Evolutionary conservation across 2,329 filamentous ascomycete genomes (phyloP).

Genomic region (Colletotrichum orbiculare): DNA sequence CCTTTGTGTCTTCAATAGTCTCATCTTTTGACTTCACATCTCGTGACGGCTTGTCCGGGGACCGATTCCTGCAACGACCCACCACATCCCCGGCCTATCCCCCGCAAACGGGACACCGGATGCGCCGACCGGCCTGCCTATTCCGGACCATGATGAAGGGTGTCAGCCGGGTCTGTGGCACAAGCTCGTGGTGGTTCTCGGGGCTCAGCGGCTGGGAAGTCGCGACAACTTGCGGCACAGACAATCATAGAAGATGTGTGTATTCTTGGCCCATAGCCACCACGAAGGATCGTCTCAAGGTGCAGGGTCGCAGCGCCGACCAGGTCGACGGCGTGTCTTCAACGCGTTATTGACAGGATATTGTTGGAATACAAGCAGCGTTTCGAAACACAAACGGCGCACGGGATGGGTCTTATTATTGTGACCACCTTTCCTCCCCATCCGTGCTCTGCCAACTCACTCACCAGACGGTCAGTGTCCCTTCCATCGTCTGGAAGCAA

Average conservation of each 20-base stretch:
- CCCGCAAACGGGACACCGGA: constrained; percentile 31
- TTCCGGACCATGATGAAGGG: constrained; percentile 26
- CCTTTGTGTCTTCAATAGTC: background rate
- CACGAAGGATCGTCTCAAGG: background rate
- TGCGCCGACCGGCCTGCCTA: constrained; percentile 36
- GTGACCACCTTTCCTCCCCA: constrained; percentile 6
- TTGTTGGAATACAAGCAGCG: constrained; percentile 12
- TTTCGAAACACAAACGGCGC: constrained; percentile 31
- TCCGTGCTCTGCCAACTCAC: constrained; percentile 8
- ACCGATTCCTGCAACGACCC: constrained; percentile 29
- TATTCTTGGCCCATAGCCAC: constrained; percentile 1
- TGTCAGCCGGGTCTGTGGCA: constrained; percentile 16
- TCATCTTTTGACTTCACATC: background rate
- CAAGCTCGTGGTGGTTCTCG: constrained; percentile 16
- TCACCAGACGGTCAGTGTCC: constrained; percentile 15
- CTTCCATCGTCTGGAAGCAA: constrained; percentile 2
- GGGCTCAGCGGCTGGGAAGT: constrained; percentile 20
- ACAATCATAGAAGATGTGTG: constrained; percentile 17
- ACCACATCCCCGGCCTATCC: constrained; percentile 28
- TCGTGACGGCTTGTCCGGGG: constrained; percentile 15
- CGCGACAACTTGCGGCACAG: constrained; percentile 4
- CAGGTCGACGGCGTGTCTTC: constrained; percentile 9
- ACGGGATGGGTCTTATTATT: constrained; percentile 1
- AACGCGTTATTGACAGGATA: constrained; percentile 16
- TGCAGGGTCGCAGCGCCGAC: constrained; percentile 7